Conservation (phyloP, 2,329 filamentous ascomycete genomes). For the Apiospora malaysiana region DNA sequence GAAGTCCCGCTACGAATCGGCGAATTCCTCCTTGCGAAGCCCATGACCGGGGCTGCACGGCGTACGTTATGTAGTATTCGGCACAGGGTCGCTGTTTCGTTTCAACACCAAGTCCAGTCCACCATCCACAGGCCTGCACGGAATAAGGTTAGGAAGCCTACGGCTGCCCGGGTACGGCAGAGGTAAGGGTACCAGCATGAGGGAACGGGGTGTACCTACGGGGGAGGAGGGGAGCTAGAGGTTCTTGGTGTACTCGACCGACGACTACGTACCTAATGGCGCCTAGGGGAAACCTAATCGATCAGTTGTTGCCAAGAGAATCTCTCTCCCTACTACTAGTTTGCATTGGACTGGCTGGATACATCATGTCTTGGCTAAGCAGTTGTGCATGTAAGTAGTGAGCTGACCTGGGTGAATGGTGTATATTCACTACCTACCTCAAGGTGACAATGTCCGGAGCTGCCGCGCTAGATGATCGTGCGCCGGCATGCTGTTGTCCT, state of each 20-base stretch:
- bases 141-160: constrained; percentile 21
- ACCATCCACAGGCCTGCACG: constrained; percentile 1
- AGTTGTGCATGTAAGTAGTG: background rate
- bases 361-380: background rate
- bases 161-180: constrained; percentile 13
- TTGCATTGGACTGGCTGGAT: background rate
- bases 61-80: constrained; percentile 19
- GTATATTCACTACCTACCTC: background rate
- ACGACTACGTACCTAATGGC: constrained; percentile 7
- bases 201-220: constrained; percentile 6
- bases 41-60: background rate
- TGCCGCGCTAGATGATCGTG: constrained; percentile 15
- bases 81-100: constrained; percentile 20
- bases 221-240: background rate
- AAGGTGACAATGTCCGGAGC: constrained; percentile 4
- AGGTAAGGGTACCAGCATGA: constrained; percentile 11
- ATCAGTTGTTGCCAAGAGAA: constrained; percentile 5
- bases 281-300: constrained; percentile 10
- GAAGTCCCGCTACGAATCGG: background rate
- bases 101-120: background rate
- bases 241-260: background rate
- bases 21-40: constrained; percentile 3
- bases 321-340: background rate
- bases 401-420: background rate
- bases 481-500: constrained; percentile 6